phyloP scores from a whole-genome alignment of 768 basidiomycete species.

The Ramaria sp. region DNA sequence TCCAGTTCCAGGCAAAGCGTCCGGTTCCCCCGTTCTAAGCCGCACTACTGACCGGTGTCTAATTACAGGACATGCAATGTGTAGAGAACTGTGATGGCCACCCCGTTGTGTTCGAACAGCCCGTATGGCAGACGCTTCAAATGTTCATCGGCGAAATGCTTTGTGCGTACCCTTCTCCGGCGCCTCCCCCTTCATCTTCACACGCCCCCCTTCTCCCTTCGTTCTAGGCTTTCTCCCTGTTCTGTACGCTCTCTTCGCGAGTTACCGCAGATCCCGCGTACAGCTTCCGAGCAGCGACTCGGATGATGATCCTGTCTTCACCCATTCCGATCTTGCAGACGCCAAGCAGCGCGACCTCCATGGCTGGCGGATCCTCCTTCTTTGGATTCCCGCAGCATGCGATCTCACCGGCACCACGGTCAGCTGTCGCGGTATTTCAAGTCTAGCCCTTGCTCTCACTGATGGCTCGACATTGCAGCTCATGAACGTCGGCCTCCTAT shows the following conservation, averaged over 20 bases:
- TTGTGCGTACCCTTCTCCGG: slow-evolving; percentile 39
- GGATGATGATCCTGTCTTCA: slow-evolving; percentile 12
- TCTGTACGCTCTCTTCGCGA: slow-evolving; percentile 55
- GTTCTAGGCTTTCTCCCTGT: slow-evolving; percentile 73
- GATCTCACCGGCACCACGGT: slow-evolving; percentile 90
- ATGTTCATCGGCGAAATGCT: slow-evolving; percentile 96
- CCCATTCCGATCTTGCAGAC: slow-evolving; percentile 9
- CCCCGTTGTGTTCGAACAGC: slow-evolving; percentile 83
- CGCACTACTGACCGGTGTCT: neutral
- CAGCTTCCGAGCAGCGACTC: slow-evolving; percentile 40
- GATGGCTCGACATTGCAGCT: slow-evolving; percentile 27
- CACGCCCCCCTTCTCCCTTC: slow-evolving; percentile 9
- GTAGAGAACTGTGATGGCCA: slow-evolving; percentile 82
- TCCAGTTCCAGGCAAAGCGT: neutral
- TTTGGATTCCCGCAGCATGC: slow-evolving; percentile 84
- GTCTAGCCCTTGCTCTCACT: slow-evolving; percentile 6
- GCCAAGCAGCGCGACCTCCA: slow-evolving; percentile 34
- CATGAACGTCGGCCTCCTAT: slow-evolving; percentile 94
- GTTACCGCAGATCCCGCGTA: slow-evolving; percentile 31
- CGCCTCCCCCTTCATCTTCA: neutral
- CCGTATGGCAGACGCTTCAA: slow-evolving; percentile 85
- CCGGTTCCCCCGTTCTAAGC: neutral
- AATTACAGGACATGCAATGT: slow-evolving; percentile 86
- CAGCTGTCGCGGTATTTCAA: slow-evolving; percentile 22
- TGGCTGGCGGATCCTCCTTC: slow-evolving; percentile 61